Conservation (phyloP, 31 red algal species). For the Porphyra umbilicalis region DNA sequence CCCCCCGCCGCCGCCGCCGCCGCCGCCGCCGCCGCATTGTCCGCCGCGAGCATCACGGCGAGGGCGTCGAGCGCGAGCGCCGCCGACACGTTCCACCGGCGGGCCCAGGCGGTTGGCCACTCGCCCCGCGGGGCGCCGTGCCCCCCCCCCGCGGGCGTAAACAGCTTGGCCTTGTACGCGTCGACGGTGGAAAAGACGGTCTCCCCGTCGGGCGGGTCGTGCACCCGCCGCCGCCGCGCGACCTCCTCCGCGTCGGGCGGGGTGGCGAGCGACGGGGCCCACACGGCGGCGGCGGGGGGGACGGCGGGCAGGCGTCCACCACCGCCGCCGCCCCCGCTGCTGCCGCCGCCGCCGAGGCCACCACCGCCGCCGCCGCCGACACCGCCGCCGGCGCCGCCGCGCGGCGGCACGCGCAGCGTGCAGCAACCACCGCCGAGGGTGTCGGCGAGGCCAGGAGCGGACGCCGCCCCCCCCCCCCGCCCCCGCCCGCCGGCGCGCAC, state of each 20-base stretch:
- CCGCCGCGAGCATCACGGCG: not conserved
- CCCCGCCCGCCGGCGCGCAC: not conserved
- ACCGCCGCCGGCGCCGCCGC: not conserved
- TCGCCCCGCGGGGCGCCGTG: not conserved
- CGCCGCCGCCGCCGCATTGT: not conserved
- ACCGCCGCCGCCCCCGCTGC: not conserved
- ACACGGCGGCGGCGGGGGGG: not conserved
- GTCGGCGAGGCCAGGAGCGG: not conserved
- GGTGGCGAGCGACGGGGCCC: not conserved
- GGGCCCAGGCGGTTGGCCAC: not conserved
- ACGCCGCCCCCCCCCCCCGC: not conserved
- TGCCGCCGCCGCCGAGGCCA: not conserved
- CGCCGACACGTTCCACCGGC: not conserved
- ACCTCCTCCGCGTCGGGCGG: not conserved
- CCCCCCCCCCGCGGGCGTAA: not conserved
- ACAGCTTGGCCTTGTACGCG: not conserved
- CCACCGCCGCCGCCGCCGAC: not conserved
- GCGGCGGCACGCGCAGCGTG: not conserved
- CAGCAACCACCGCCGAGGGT: not conserved
- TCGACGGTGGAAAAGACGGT: not conserved
- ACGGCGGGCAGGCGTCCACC: not conserved
- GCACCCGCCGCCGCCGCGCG: not conserved
- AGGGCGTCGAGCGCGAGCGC: not conserved
- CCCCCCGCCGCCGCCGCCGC: not conserved
- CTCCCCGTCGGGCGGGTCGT: not conserved